These are phyloP conservation scores for Megacollybia marginata DNA, from an alignment of 768 basidiomycete genomes.

Conservation along the genomic window DNA sequence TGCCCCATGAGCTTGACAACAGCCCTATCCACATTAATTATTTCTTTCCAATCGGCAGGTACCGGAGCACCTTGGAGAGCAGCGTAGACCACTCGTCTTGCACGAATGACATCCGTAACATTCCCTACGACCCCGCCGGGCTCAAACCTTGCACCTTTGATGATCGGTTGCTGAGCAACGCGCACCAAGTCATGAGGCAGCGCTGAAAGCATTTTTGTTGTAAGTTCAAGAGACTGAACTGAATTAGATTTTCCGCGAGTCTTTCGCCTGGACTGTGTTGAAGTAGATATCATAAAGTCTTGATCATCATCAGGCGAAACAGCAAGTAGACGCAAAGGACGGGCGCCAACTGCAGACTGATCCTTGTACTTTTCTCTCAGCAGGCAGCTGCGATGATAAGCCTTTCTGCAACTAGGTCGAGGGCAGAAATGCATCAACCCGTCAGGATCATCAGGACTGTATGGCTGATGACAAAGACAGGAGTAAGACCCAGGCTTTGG, in stretches of 20 bases:
- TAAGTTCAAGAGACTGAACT: constrained; percentile 2
- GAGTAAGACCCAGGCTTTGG: constrained; percentile 29
- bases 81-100: constrained; percentile 39
- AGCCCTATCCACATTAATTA: constrained; percentile 15
- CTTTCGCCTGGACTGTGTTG: constrained; percentile 1
- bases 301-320: constrained; percentile 30
- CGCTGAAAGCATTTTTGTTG: constrained; percentile 7
- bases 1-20: constrained; percentile 11
- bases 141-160: constrained; percentile 32
- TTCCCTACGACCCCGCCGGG: constrained; percentile 46
- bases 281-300: constrained; percentile 7
- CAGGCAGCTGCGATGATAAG: constrained; percentile 45
- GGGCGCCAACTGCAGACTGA: constrained; percentile 2
- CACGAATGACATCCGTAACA: constrained; percentile 33
- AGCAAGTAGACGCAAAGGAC: constrained; percentile 22
- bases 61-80: constrained; percentile 21
- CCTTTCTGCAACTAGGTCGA: constrained; percentile 35
- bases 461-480: constrained; percentile 41
- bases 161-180: constrained; percentile 45
- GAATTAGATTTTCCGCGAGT: background rate
- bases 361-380: constrained; percentile 18
- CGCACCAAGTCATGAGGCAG: constrained; percentile 33
- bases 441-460: constrained; percentile 30
- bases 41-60: constrained; percentile 35
- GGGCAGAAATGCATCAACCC: constrained; percentile 52